Conservation (phyloP, 805 yeast species). For the Candida nitratophila region DNA sequence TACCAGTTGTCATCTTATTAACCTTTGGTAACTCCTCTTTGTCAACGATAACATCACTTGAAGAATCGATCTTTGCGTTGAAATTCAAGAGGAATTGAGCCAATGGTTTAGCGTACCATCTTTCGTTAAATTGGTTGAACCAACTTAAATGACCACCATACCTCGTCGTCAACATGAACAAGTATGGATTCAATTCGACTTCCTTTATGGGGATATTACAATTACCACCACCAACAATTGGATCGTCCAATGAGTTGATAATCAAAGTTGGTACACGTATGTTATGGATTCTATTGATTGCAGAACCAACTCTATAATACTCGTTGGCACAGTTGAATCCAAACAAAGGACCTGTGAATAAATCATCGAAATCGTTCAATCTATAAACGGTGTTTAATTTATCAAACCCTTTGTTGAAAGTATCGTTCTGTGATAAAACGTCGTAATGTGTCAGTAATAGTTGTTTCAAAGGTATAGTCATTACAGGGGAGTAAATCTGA, state of each 20-base stretch:
- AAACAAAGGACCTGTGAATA: conserved; percentile 56
- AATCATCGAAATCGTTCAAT: conserved; percentile 55
- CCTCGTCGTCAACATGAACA: conserved; percentile 49
- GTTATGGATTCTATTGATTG: conserved; percentile 40
- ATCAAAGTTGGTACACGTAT: conserved; percentile 59
- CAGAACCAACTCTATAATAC: conserved; percentile 60
- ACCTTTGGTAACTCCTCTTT: conserved; percentile 7
- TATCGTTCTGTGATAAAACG: conserved; percentile 25
- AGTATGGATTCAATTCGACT: conserved; percentile 49
- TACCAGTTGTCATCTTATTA: conserved; percentile 10
- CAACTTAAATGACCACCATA: conserved; percentile 84
- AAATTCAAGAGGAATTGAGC: conserved; percentile 27
- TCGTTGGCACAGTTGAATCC: conserved; percentile 59
- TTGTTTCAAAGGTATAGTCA: conserved; percentile 40
- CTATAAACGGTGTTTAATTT: conserved; percentile 18
- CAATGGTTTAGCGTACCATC: conserved; percentile 60
- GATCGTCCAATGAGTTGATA: conserved; percentile 68
- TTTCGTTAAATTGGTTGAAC: conserved; percentile 50
- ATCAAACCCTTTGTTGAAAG: conserved; percentile 15
- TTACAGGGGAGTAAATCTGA: conserved; percentile 40
- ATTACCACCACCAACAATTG: conserved; percentile 47
- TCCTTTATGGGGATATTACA: conserved; percentile 43
- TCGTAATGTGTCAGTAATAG: conserved; percentile 37
- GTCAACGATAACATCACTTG: conserved; percentile 5
- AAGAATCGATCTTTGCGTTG: conserved; percentile 8